These are phyloP conservation scores for Polytrichum formosum DNA, from an alignment of 225 moss, liverwort and hornwort species.

Conservation along the genomic window DNA sequence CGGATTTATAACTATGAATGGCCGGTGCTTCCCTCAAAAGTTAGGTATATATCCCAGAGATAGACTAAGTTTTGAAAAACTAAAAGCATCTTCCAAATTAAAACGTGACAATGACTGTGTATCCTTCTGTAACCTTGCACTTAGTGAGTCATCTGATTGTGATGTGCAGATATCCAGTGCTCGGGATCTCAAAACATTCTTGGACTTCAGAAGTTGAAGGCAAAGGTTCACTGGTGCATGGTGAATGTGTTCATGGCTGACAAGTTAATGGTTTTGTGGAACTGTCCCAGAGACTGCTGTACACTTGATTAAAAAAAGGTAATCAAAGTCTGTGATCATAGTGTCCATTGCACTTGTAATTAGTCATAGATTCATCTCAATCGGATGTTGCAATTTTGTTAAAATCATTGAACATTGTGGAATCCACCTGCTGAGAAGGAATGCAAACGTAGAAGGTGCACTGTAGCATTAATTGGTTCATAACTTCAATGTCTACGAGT, in stretches of 20 bases:
- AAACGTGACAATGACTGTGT: not conserved
- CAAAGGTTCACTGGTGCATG: not conserved
- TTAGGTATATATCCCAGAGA: no score
- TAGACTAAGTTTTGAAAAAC: no score
- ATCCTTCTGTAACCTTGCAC: constrained; percentile 1
- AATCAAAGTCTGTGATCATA: constrained; percentile 4
- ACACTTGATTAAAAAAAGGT: constrained; percentile 2
- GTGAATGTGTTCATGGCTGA: constrained; percentile 1
- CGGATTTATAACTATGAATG: no score
- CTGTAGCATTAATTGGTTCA: no score
- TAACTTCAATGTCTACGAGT: no score
- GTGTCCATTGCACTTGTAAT: constrained; percentile 3
- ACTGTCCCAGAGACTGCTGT: constrained; percentile 1
- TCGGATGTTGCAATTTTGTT: not conserved
- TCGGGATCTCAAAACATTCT: not conserved
- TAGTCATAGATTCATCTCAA: not conserved
- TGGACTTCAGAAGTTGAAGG: not conserved
- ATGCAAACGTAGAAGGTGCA: no score
- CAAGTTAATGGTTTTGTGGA: constrained; percentile 4
- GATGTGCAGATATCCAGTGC: constrained; percentile 1
- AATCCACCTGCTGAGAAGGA: no score
- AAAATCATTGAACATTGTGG: not conserved
- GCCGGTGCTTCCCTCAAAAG: no score
- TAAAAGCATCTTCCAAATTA: no score
- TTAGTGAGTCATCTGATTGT: constrained; percentile 1